These are phyloP conservation scores for Leucoagaricus sp. DNA, from an alignment of 1,284 basidiomycete species.

Conservation along the genomic window DNA sequence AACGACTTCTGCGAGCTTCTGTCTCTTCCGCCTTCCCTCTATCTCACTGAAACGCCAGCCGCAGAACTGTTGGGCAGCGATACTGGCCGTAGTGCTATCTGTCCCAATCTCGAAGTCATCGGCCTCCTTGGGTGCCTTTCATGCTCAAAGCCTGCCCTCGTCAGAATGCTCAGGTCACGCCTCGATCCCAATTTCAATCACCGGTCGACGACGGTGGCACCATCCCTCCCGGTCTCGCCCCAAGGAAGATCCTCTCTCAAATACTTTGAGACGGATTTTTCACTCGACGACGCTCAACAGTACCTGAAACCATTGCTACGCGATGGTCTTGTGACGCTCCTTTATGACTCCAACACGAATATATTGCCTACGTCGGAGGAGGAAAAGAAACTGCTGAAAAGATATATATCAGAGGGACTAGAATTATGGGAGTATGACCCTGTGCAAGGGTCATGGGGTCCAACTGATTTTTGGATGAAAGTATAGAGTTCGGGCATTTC, in stretches of 20 bases:
- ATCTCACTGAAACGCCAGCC: neutral
- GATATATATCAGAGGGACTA: neutral
- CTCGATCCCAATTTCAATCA: neutral
- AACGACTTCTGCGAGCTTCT: neutral
- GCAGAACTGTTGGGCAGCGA: neutral
- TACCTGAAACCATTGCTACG: neutral
- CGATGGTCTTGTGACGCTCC: neutral
- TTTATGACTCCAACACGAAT: neutral
- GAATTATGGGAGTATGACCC: slow-evolving; percentile 1
- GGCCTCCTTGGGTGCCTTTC: neutral
- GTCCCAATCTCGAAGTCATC: slow-evolving; percentile 2
- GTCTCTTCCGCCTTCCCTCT: neutral
- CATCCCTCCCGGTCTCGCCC: neutral
- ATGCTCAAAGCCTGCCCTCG: neutral
- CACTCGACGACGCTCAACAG: neutral
- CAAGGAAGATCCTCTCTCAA: neutral
- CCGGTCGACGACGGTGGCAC: neutral
- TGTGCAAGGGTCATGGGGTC: neutral
- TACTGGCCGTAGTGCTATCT: neutral
- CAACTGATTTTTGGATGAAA: neutral
- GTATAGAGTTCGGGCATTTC: neutral
- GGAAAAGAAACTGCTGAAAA: neutral
- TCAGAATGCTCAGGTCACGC: neutral
- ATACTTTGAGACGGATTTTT: neutral
- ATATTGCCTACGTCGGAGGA: neutral